Evolutionary conservation across 345 rosid genomes (phyloP), one percentile per base, ranked within the genome.

Genomic region (Turritis glabra): DNA sequence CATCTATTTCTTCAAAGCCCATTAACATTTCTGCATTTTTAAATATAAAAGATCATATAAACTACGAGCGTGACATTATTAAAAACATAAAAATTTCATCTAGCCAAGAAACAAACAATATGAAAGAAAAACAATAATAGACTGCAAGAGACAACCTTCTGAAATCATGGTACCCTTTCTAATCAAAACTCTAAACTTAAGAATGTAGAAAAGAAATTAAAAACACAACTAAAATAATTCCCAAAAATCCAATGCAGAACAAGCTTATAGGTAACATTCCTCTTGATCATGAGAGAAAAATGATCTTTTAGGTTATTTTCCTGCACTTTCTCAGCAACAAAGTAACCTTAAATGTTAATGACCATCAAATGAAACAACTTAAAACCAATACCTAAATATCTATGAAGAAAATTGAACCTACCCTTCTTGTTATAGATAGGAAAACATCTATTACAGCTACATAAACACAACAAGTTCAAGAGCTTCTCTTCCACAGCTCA

Each of bases 1-100:
- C 96, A 72, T 87, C 96, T 27, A 91, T 78, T 73, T 91, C 98
- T 81, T 94, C 97, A 76, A 91, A 88, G 57, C 88, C 90, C 92
- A 88, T 85, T 64, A 85, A 88, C 82, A 87, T 77, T 44, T 94
- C 97, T 90, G 93, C 88, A 86, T 35, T 18, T 19, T 17, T 73
- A 0, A 29, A 1, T 0, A 8, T 7, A 18, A 8, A 52, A 51
- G 13, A 11, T 52, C 35, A 41, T 44, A 43, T 32, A 29, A 18
- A 18, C 14, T n/a, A 46, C 21, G 12, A 58, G 12, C 0, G 21
- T 53, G 10, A 19, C 43, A 22, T 13, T 0, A 6, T 5, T 33
- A n/a, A 52, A 74, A 25, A 12, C n/a, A 5, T 7, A 15, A 1
- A 44, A 19, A 15, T 5, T 47, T 54, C 26, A 43, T 5, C 23